Evolutionary conservation across 2,329 filamentous ascomycete genomes (phyloP).

Genomic region (Sordariomycetes sp.): DNA sequence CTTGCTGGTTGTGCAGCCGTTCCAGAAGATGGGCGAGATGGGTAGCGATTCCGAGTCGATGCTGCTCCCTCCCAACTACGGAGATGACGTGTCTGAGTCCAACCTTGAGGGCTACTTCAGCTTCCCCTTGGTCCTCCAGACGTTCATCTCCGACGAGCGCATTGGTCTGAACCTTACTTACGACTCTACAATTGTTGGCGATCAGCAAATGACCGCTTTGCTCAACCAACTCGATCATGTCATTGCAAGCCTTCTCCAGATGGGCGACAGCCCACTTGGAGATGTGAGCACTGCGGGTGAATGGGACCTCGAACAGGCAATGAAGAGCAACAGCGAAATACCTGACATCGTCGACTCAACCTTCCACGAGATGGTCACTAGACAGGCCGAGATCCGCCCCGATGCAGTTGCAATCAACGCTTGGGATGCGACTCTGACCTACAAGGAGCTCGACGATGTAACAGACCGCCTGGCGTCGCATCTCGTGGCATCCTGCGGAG

Average conservation of each 20-base stretch:
- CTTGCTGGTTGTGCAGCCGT: constrained; percentile 9
- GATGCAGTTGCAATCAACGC: constrained; percentile 23
- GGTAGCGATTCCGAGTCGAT: neutral
- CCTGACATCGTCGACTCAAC: constrained; percentile 9
- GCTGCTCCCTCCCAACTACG: neutral
- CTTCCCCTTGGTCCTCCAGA: constrained; percentile 6
- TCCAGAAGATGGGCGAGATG: constrained; percentile 4
- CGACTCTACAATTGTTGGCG: constrained; percentile 4
- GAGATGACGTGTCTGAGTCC: constrained; percentile 9
- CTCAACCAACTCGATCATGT: constrained; percentile 8
- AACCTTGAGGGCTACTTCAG: constrained; percentile 15
- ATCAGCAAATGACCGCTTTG: constrained; percentile 7
- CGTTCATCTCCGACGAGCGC: constrained; percentile 2
- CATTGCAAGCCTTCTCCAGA: constrained; percentile 6
- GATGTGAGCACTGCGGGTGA: constrained; percentile 1
- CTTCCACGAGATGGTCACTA: constrained; percentile 28
- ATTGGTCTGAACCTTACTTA: constrained; percentile 4
- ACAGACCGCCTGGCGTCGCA: constrained; percentile 6
- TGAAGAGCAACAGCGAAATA: constrained; percentile 2
- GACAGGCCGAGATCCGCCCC: constrained; percentile 20
- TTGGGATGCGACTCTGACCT: constrained; percentile 31
- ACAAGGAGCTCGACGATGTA: constrained; percentile 18
- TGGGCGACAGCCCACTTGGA: neutral
- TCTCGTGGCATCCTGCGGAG: constrained; percentile 1
- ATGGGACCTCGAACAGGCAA: constrained; percentile 4